These are phyloP conservation scores for Bauhinia variegata DNA, from an alignment of 306 rosid species.

Conservation along the genomic window DNA sequence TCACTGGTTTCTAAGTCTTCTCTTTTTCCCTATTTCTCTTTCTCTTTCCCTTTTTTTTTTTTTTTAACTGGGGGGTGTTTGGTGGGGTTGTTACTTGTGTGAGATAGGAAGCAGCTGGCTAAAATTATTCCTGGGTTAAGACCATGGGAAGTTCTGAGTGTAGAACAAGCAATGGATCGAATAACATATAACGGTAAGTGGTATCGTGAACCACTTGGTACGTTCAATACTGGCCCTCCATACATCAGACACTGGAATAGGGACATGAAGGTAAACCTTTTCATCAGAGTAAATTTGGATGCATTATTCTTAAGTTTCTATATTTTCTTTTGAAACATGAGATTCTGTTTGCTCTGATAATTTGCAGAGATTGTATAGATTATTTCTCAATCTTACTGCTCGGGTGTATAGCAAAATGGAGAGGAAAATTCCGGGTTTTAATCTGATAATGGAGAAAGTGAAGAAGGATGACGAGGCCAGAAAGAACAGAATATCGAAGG, in stretches of 20 bases:
- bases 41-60: not conserved
- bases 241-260: conserved; percentile 63
- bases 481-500: conserved; percentile 27
- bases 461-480: conserved; percentile 30
- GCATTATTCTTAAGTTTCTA: not conserved
- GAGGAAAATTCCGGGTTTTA: conserved; percentile 60
- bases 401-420: conserved; percentile 31
- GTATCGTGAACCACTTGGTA: conserved; percentile 84
- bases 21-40: not conserved
- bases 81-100: conserved; percentile 8
- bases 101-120: conserved; percentile 60
- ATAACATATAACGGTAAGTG: conserved; percentile 76
- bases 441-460: conserved; percentile 43
- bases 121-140: conserved; percentile 79
- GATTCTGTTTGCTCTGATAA: conserved; percentile 32
- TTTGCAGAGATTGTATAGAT: conserved; percentile 52
- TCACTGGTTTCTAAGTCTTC: conserved; percentile 24
- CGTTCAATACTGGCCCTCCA: conserved; percentile 82
- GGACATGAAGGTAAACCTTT: conserved; percentile 60
- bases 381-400: conserved; percentile 31
- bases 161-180: conserved; percentile 94
- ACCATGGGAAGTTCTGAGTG: conserved; percentile 95
- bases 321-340: conserved; percentile 3
- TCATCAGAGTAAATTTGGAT: conserved; percentile 13
- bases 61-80: not conserved